These are phyloP conservation scores for Acacia melanoxylon DNA, from an alignment of 306 rosid species.

Conservation along the genomic window DNA sequence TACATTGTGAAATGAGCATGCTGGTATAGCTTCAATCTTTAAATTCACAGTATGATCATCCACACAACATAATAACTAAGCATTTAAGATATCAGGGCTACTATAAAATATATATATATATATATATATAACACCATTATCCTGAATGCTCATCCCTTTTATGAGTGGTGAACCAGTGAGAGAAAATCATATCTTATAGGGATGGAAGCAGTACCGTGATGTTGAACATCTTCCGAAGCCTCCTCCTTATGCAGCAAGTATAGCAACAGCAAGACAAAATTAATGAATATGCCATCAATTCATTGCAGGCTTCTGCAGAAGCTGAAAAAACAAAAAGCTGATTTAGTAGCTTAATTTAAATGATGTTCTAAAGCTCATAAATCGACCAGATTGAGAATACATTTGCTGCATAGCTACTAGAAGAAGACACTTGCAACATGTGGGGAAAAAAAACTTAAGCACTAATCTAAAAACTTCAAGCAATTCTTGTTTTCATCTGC, in stretches of 20 bases:
- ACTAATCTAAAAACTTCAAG: neutral
- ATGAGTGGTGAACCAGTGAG: neutral
- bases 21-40: neutral
- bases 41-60: neutral
- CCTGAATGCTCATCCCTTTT: neutral
- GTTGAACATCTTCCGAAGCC: slow-evolving; percentile 77
- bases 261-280: slow-evolving; percentile 92
- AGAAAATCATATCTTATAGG: neutral
- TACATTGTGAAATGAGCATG: neutral
- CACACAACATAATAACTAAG: neutral
- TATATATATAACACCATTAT: neutral
- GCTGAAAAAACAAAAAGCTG: slow-evolving; percentile 50
- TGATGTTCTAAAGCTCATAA: neutral
- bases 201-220: slow-evolving; percentile 59
- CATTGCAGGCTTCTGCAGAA: slow-evolving; percentile 85
- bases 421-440: neutral
- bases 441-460: neutral
- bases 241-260: slow-evolving; percentile 88
- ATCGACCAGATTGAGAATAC: slow-evolving; percentile 7
- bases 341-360: slow-evolving; percentile 12
- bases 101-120: too few relatives aligned
- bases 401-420: neutral
- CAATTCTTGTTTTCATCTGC: neutral
- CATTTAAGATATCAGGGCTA: neutral
- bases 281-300: slow-evolving; percentile 87